Percentiles rank a stretch among this genome's conserved stretches.
phyloP scores from a whole-genome alignment of 768 basidiomycete genomes.

The Rubroboletus pulcherrimus region DNA sequence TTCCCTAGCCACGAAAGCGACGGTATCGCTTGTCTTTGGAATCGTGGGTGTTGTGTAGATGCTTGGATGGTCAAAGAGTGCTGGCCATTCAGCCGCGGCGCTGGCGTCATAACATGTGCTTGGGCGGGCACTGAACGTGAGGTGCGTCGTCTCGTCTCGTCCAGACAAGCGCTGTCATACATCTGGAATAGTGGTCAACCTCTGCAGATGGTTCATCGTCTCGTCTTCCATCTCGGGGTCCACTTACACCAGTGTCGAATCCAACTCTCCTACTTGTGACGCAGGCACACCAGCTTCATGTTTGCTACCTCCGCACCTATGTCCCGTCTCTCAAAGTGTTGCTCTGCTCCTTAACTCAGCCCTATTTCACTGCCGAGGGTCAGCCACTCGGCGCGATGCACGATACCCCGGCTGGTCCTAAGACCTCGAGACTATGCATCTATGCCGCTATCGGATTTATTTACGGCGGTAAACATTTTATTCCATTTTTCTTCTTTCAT shows the following conservation, averaged over 20 bases:
- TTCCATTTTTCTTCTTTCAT: background rate
- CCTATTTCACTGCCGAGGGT: conserved; percentile 35
- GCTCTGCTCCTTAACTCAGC: conserved; percentile 45
- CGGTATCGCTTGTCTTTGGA: conserved; percentile 67
- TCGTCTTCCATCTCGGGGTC: conserved; percentile 60
- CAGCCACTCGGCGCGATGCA: conserved; percentile 29
- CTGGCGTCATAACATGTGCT: conserved; percentile 56
- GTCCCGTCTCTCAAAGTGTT: conserved; percentile 42
- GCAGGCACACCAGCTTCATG: conserved; percentile 52
- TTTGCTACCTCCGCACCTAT: conserved; percentile 53
- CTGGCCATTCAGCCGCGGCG: conserved; percentile 48
- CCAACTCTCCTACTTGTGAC: conserved; percentile 64
- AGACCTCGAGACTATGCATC: conserved; percentile 46
- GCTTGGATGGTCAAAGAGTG: conserved; percentile 56
- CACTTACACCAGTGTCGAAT: conserved; percentile 47
- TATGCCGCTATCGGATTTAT: conserved; percentile 57
- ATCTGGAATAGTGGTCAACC: conserved; percentile 49
- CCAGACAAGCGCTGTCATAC: background rate
- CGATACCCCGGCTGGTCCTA: conserved; percentile 31
- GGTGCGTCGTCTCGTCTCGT: conserved; percentile 33
- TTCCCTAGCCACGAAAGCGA: conserved; percentile 58
- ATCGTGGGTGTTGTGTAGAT: conserved; percentile 54
- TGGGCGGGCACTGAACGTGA: conserved; percentile 64
- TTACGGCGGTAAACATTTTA: conserved; percentile 46
- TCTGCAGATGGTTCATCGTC: conserved; percentile 41